These are phyloP conservation scores for Cytospora piceicola DNA, from an alignment of 2,329 filamentous ascomycete species.

Conservation along the genomic window DNA sequence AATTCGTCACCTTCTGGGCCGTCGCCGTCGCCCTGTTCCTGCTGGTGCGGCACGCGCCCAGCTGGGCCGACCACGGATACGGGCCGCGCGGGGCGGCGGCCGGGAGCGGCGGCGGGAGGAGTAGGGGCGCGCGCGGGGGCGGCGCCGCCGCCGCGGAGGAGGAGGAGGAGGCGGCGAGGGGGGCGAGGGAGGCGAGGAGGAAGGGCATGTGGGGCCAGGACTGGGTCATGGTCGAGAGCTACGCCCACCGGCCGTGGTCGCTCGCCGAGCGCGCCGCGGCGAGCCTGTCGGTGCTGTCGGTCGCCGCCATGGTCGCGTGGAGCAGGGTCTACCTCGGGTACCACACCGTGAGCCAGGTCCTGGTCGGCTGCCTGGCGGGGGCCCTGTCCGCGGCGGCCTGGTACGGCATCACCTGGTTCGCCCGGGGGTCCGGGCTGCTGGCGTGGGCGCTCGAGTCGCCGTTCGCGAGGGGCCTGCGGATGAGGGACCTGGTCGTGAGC, in stretches of 20 bases:
- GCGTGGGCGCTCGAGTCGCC: slow-evolving; percentile 72
- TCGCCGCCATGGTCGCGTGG: slow-evolving; percentile 72
- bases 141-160: too few relatives aligned
- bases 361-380: slow-evolving; percentile 77
- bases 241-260: slow-evolving; percentile 60
- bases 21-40: slow-evolving; percentile 84
- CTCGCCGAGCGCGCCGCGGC: slow-evolving; percentile 61
- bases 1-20: slow-evolving; percentile 92
- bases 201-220: slow-evolving; percentile 25
- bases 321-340: slow-evolving; percentile 92
- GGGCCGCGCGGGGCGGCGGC: slow-evolving; percentile 13
- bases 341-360: slow-evolving; percentile 84
- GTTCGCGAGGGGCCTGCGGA: slow-evolving; percentile 66
- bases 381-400: slow-evolving; percentile 72
- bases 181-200: neutral
- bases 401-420: slow-evolving; percentile 72
- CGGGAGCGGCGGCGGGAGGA: neutral
- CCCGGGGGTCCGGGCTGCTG: slow-evolving; percentile 71
- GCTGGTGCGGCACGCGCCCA: slow-evolving; percentile 74
- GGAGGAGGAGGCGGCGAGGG: too few relatives aligned
- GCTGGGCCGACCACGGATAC: slow-evolving; percentile 34
- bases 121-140: neutral
- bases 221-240: slow-evolving; percentile 35
- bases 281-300: slow-evolving; percentile 59
- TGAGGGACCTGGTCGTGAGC: slow-evolving; percentile 82